Evolutionary conservation across 768 basidiomycete genomes (phyloP).

Genomic region (Phanerodontia chrysosporium): DNA sequence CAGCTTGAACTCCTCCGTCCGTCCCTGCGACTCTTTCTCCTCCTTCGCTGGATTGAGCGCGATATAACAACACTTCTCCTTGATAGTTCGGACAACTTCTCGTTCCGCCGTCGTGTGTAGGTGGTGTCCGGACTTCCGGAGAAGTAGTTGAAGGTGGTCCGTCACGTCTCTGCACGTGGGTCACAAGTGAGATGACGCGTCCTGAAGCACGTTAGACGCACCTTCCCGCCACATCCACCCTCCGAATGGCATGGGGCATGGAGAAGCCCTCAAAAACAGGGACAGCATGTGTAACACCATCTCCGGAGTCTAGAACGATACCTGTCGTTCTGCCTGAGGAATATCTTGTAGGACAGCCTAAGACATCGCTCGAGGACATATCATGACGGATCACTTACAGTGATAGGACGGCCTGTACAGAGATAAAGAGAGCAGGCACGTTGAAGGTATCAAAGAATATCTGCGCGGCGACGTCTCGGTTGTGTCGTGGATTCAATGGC

Average conservation of each 20-base stretch:
- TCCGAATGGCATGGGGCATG: conserved; percentile 95
- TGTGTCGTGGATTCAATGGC: conserved; percentile 92
- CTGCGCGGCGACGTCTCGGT: conserved; percentile 94
- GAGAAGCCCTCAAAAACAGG: conserved; percentile 99
- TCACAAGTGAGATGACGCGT: conserved; percentile 4
- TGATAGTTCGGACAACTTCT: conserved; percentile 95
- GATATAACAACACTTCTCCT: conserved; percentile 97
- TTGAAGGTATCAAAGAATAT: conserved; percentile 99
- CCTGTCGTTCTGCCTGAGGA: conserved; percentile 98
- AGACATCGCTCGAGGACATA: background rate
- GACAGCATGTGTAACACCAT: conserved; percentile 97
- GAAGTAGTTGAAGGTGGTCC: conserved; percentile 88
- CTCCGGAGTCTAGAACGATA: conserved; percentile 98
- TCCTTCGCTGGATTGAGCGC: conserved; percentile 91
- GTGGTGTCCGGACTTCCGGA: conserved; percentile 93
- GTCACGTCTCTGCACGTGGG: conserved; percentile 76
- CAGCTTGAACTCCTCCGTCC: conserved; percentile 83
- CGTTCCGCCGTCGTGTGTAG: conserved; percentile 96
- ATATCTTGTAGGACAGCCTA: conserved; percentile 53
- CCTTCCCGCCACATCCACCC: conserved; percentile 96
- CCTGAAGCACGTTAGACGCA: conserved; percentile 29
- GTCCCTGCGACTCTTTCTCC: conserved; percentile 82
- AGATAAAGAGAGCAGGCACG: conserved; percentile 94
- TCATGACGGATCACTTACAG: conserved; percentile 53
- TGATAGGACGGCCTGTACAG: conserved; percentile 94